Conservation (phyloP, 2,329 filamentous ascomycete genomes). For the Geosmithia putterillii region DNA sequence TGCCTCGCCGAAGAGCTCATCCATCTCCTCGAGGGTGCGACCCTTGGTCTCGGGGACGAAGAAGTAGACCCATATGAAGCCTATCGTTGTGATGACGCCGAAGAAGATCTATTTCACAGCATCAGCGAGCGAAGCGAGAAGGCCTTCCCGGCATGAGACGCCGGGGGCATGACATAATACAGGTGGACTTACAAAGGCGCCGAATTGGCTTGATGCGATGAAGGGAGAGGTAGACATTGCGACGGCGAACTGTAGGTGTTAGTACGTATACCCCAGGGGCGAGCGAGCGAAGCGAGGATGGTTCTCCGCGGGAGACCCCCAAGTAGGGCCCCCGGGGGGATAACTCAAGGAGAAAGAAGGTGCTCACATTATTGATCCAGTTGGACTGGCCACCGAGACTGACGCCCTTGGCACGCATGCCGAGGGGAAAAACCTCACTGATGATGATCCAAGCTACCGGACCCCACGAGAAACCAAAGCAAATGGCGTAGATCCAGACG, state of each 20-base stretch:
- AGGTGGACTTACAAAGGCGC: background rate
- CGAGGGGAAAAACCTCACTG: constrained; percentile 63
- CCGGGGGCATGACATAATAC: no score
- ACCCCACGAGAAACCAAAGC: constrained; percentile 64
- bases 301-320: no score
- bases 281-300: no score
- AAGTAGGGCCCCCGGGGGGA: no score
- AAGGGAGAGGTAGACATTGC: background rate
- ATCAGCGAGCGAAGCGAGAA: no score
- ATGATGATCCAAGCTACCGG: constrained; percentile 65
- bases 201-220: background rate
- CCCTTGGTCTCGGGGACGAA: constrained; percentile 55
- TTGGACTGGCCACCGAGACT: constrained; percentile 54
- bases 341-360: no score
- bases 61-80: constrained; percentile 49
- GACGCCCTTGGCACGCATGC: constrained; percentile 57
- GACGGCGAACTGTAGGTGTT: background rate
- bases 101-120: constrained; percentile 54
- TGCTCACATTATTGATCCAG: constrained; percentile 37
- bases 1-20: constrained; percentile 54
- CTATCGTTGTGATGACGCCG: constrained; percentile 49
- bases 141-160: no score
- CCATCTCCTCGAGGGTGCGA: constrained; percentile 53
- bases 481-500: constrained; percentile 64
- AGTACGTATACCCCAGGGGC: no score